phyloP scores from a whole-genome alignment of 805 yeast genomes.

The Candida xiaguanensis region DNA sequence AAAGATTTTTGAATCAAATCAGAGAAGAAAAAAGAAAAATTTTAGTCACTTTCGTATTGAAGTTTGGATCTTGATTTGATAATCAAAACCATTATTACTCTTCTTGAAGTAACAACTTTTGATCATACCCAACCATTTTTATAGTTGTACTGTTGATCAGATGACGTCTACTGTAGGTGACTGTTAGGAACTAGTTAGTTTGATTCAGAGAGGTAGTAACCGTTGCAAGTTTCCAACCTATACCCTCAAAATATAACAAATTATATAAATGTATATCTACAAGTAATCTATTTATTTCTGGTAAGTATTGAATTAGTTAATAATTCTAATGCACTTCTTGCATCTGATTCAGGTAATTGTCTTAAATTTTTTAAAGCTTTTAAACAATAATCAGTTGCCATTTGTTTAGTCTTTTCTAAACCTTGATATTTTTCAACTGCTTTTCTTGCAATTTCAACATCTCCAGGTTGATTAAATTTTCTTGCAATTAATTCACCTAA shows the following conservation, averaged over 20 bases:
- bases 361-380: slow-evolving; percentile 72
- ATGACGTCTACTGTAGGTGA: no score
- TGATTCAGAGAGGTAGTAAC: no score
- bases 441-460: slow-evolving; percentile 73
- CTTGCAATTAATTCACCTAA: slow-evolving; percentile 81
- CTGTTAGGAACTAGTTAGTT: no score
- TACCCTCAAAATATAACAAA: no score
- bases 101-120: no score
- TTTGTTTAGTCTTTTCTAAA: slow-evolving; percentile 63
- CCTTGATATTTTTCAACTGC: slow-evolving; percentile 74
- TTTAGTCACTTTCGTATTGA: no score
- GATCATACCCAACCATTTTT: no score
- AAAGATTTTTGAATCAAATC: neutral
- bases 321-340: slow-evolving; percentile 81
- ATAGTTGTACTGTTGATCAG: no score
- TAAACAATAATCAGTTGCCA: slow-evolving; percentile 77
- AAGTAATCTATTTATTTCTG: slow-evolving; percentile 55
- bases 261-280: slow-evolving; percentile 3
- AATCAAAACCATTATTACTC: no score
- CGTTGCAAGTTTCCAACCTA: no score
- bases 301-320: slow-evolving; percentile 80
- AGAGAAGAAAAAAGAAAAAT: neutral
- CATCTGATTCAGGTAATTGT: slow-evolving; percentile 80
- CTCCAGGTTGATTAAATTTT: slow-evolving; percentile 78
- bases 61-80: neutral